phyloP scores from a whole-genome alignment of 2,329 filamentous ascomycete genomes.

The Calycina marina region DNA sequence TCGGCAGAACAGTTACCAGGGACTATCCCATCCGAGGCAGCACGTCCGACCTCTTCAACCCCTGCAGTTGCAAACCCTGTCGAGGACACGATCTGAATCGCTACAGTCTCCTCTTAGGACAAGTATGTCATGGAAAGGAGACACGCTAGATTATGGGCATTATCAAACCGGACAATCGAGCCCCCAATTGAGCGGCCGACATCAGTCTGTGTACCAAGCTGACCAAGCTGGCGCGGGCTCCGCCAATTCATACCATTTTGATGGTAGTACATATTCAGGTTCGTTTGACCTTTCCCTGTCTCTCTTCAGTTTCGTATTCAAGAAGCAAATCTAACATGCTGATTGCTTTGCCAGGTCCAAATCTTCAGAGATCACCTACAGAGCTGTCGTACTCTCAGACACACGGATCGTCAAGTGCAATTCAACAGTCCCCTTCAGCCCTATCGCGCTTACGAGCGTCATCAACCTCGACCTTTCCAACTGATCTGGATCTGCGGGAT shows the following conservation, averaged over 20 bases:
- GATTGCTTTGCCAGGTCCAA: conserved; percentile 25
- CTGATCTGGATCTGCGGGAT: conserved; percentile 30
- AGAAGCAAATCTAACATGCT: conserved; percentile 14
- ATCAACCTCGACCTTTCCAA: conserved; percentile 31
- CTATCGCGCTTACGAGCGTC: conserved; percentile 34
- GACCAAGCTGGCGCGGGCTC: conserved; percentile 30
- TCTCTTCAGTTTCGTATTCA: conserved; percentile 8
- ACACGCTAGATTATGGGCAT: conserved; percentile 38
- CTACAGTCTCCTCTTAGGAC: conserved; percentile 43
- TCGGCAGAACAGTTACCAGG: conserved; percentile 33
- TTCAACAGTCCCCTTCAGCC: conserved; percentile 29
- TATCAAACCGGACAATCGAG: conserved; percentile 33
- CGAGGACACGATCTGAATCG: conserved; percentile 40
- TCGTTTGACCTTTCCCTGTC: conserved; percentile 9
- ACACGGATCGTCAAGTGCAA: conserved; percentile 21
- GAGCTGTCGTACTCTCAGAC: conserved; percentile 35
- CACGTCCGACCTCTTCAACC: conserved; percentile 38
- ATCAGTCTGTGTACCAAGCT: conserved; percentile 34
- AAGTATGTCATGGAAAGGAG: conserved; percentile 49
- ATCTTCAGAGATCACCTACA: conserved; percentile 31
- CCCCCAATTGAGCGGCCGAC: conserved; percentile 31
- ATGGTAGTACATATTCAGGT: conserved; percentile 38
- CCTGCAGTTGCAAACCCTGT: conserved; percentile 42
- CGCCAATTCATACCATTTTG: conserved; percentile 32
- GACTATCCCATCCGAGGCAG: conserved; percentile 29